Conservation (phyloP, 108 stramenopile species). For the Cylindrotheca closterium region DNA sequence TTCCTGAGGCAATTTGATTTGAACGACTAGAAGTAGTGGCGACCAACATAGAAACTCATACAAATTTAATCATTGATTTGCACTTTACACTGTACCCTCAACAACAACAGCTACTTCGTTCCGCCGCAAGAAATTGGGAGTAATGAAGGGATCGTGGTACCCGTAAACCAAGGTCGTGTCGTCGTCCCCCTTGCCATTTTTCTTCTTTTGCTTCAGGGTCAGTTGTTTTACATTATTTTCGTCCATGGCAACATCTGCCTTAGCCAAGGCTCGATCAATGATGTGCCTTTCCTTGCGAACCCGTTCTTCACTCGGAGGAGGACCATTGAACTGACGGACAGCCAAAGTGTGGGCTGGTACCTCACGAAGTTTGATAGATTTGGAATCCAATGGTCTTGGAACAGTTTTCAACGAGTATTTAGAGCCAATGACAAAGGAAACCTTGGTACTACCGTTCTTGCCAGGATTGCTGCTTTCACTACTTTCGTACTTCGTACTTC, state of each 20-base stretch:
- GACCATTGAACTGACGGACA: conserved; percentile 49
- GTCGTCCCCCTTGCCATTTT: background rate
- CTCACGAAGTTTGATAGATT: conserved; percentile 34
- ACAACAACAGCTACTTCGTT: conserved; percentile 64
- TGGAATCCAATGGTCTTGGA: conserved; percentile 47
- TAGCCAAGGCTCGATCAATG: conserved; percentile 33
- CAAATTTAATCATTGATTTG: no score
- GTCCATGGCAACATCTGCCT: conserved; percentile 33
- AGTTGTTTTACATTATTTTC: background rate
- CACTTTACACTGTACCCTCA: conserved; percentile 42
- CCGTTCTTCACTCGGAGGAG: conserved; percentile 54
- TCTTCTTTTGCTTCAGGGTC: background rate
- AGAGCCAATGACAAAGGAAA: conserved; percentile 65
- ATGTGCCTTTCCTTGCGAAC: conserved; percentile 34
- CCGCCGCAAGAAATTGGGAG: conserved; percentile 58
- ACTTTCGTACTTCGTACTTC: conserved; percentile 18
- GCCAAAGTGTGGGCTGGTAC: conserved; percentile 56
- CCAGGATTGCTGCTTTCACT: no score
- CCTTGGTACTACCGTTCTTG: no score
- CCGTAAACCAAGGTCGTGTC: conserved; percentile 62
- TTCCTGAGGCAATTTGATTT: no score
- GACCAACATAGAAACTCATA: no score
- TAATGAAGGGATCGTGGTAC: conserved; percentile 71
- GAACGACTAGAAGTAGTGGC: no score
- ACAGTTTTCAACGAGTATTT: conserved; percentile 57